Conservation (phyloP, 2,329 filamentous ascomycete genomes). For the Fusarium dlaminii region DNA sequence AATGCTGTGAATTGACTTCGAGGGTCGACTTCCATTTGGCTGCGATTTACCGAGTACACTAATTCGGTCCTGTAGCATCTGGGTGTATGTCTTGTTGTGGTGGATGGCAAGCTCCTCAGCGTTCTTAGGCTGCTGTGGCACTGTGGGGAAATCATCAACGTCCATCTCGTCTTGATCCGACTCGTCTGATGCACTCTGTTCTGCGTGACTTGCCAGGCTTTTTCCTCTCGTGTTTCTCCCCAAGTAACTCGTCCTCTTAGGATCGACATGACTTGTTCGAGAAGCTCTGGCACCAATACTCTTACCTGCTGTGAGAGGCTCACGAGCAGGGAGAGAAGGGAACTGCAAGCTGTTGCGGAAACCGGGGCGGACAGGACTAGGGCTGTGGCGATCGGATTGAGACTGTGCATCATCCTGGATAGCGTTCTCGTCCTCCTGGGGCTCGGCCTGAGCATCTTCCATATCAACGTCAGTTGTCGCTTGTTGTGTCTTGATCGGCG, state of each 20-base stretch:
- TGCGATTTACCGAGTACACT: slow-evolving; percentile 73
- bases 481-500: slow-evolving; percentile 46
- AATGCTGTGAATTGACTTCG: slow-evolving; percentile 58
- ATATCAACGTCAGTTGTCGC: background rate
- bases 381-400: slow-evolving; percentile 68
- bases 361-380: slow-evolving; percentile 78
- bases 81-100: slow-evolving; percentile 91
- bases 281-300: slow-evolving; percentile 79
- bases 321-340: slow-evolving; percentile 88
- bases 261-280: slow-evolving; percentile 81
- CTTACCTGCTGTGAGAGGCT: slow-evolving; percentile 85
- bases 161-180: slow-evolving; percentile 64
- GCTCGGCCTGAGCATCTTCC: slow-evolving; percentile 21
- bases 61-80: slow-evolving; percentile 91
- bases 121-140: slow-evolving; percentile 50
- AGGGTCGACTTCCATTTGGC: slow-evolving; percentile 55
- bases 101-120: slow-evolving; percentile 53
- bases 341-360: slow-evolving; percentile 95
- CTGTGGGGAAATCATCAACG: slow-evolving; percentile 55
- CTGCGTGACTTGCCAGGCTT: slow-evolving; percentile 66
- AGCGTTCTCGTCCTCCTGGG: slow-evolving; percentile 12
- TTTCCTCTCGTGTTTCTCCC: slow-evolving; percentile 78
- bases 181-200: slow-evolving; percentile 57
- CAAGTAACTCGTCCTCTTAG: slow-evolving; percentile 77
- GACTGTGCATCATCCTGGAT: slow-evolving; percentile 62